Base-by-base conservation (phyloP, 768 basidiomycete species). In the Rhizopogon rudus region DNA sequence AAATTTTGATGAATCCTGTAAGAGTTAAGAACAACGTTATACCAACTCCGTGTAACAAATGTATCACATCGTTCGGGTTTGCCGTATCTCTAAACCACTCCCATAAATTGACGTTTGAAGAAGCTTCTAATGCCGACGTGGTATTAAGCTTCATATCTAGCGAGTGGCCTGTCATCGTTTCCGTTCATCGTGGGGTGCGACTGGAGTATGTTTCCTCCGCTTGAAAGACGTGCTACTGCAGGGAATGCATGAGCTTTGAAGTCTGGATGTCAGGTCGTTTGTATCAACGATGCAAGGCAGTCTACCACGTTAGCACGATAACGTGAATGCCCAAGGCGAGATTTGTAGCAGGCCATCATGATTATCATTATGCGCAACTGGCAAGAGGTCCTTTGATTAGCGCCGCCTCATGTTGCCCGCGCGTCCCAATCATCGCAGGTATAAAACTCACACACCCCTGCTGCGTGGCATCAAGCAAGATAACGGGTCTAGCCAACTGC, bases 21-120 rank as follows among this genome's bases (percentile, higher is more conserved):
- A 69, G 40, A 4, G 69, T 61, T 43, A 67, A 69, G 50, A 69
- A 67, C 44, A 59, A 64, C 6, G 69, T 65, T 57, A 71, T 56
- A 20, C 68, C 65, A 54, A 71, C 61, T 53, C 68, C 71, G 42
- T 8, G 22, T 2, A 41, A 40, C 20, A 22, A 22, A 31, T 52
- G 9, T 8, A 51, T 56, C 41, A 59, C 53, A 51, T 58, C 22
- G 0, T 35, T 41, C 1, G 4, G 14, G 29, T 31, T 17, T 4
- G 5, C 6, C 14, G 31, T 16, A 25, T n/a, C 9, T 41, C 13
- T n/a, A 29, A 35, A 2, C 12, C 37, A 43, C 67, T 61, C 59
- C 69, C 68, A 69, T 56, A 31, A 57, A 63, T 28, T n/a, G 37
- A 40, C 71, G 71, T 6, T 69, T 59, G 45, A 69, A 63, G 25